These are phyloP conservation scores for Euclidium syriacum DNA, from an alignment of 345 rosid species.

Conservation along the genomic window DNA sequence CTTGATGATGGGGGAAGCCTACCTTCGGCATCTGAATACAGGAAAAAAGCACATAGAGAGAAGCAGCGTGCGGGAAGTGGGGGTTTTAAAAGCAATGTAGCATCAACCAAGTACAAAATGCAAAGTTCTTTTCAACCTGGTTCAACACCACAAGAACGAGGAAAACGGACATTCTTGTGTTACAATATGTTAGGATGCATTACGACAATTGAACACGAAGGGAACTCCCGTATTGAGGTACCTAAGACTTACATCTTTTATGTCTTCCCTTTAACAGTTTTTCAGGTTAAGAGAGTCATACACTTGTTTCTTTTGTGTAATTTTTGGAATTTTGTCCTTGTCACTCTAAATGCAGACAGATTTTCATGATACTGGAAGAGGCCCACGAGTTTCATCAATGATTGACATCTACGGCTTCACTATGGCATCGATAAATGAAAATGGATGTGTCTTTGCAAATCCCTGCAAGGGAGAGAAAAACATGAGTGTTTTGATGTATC, in stretches of 20 bases:
- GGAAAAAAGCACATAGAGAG: conserved; percentile 42
- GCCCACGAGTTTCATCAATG: conserved; percentile 94
- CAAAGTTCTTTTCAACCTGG: conserved; percentile 96
- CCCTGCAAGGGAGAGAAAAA: conserved; percentile 89
- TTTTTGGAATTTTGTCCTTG: not conserved
- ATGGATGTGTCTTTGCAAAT: conserved; percentile 91
- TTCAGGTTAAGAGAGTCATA: not conserved
- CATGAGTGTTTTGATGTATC: conserved; percentile 89
- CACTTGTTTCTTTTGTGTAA: not conserved
- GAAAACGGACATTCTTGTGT: conserved; percentile 80
- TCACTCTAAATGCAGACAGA: conserved; percentile 54
- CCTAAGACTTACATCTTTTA: conserved; percentile 1
- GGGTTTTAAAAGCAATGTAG: conserved; percentile 26
- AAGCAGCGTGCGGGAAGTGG: conserved; percentile 38
- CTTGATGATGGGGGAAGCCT: conserved; percentile 37
- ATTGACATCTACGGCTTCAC: conserved; percentile 94
- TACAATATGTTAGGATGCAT: conserved; percentile 91
- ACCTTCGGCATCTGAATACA: conserved; percentile 34
- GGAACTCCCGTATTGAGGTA: conserved; percentile 93
- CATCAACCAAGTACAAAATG: conserved; percentile 52
- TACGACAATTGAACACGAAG: conserved; percentile 85
- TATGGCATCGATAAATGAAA: conserved; percentile 83
- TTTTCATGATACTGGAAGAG: conserved; percentile 93
- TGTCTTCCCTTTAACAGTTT: not conserved
- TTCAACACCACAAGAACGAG: conserved; percentile 64